Evolutionary conservation across 805 yeast genomes (phyloP).

Genomic region (Ascoidea rubescens): DNA sequence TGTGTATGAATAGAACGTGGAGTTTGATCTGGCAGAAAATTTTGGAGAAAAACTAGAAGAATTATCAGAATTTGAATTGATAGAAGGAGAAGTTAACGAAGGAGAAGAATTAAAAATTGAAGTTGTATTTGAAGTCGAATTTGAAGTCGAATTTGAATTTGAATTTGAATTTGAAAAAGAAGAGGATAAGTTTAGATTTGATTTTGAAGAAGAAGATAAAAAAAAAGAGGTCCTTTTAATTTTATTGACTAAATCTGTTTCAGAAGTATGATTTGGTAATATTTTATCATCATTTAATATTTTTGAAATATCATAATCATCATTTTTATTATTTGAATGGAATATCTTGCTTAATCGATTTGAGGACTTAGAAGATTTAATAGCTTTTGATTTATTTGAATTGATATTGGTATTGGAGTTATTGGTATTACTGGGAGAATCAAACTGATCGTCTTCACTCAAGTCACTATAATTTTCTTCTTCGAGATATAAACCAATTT

Average conservation of each 20-base stretch:
- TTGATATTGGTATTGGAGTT: too few species aligned
- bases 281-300: slow-evolving; percentile 4
- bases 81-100: background rate
- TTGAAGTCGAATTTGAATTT: background rate
- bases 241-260: background rate
- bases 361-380: background rate
- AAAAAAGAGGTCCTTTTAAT: background rate
- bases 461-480: background rate
- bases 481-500: background rate
- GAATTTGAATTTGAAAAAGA: background rate
- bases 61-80: background rate
- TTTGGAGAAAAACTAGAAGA: background rate
- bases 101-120: background rate
- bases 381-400: too few species aligned
- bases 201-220: background rate
- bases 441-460: background rate
- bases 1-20: background rate
- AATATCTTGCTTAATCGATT: background rate
- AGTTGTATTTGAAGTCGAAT: background rate
- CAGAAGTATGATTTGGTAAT: slow-evolving; percentile 5
- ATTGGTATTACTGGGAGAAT: too few species aligned
- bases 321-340: background rate
- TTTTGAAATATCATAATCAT: slow-evolving; percentile 1
- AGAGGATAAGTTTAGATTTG: background rate
- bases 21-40: background rate